phyloP scores from a whole-genome alignment of 2,329 filamentous ascomycete genomes.

The Coleophoma crateriformis region DNA sequence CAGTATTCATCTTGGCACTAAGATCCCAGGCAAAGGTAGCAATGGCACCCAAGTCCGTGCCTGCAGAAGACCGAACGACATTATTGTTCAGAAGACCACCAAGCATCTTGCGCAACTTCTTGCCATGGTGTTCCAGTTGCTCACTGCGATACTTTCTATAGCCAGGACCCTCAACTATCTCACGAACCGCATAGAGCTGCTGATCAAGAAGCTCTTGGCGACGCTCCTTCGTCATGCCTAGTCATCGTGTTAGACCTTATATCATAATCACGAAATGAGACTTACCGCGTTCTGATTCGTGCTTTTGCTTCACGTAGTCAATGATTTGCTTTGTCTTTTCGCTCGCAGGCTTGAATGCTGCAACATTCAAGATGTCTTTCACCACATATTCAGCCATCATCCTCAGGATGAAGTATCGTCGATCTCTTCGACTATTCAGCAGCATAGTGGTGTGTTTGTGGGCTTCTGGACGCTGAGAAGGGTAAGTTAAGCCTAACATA shows the following conservation, averaged over 20 bases:
- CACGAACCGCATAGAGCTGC: conserved; percentile 29
- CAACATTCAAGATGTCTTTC: conserved; percentile 26
- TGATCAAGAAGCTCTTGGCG: conserved; percentile 31
- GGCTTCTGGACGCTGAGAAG: conserved; percentile 21
- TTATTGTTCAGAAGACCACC: conserved; percentile 34
- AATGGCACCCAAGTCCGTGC: conserved; percentile 29
- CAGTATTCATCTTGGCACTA: conserved; percentile 40
- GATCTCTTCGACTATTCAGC: conserved; percentile 23
- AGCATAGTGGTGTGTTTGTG: conserved; percentile 27
- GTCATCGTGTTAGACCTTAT: not conserved
- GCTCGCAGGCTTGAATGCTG: conserved; percentile 29
- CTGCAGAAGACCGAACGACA: conserved; percentile 30
- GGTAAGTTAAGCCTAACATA: conserved; percentile 27
- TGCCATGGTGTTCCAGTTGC: conserved; percentile 15
- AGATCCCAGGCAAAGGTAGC: conserved; percentile 17
- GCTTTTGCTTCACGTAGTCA: conserved; percentile 11
- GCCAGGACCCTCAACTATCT: conserved; percentile 29
- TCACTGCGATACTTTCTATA: conserved; percentile 20
- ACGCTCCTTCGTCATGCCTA: conserved; percentile 13
- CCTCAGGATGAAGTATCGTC: conserved; percentile 32
- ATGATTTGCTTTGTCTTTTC: conserved; percentile 17
- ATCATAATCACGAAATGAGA: conserved; percentile 1
- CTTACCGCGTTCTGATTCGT: conserved; percentile 22
- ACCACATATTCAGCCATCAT: conserved; percentile 31
- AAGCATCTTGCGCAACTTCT: conserved; percentile 35